Percentiles rank a stretch among this genome's conserved stretches.
Evolutionary conservation across 257 asterid genomes (phyloP).

Genomic region (Salvia rosmarinus): DNA sequence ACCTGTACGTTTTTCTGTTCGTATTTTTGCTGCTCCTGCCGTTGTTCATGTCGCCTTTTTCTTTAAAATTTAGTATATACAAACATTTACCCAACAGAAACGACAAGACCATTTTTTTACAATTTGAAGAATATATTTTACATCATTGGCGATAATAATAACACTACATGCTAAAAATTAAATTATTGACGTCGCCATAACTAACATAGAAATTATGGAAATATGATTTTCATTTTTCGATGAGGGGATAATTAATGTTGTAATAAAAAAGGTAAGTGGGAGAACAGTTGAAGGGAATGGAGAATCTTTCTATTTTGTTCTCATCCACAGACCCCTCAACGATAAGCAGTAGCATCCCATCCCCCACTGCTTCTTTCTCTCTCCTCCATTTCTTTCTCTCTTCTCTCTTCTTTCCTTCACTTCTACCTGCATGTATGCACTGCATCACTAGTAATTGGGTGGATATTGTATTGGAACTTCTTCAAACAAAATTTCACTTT

Average conservation of each 20-base stretch:
- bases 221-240: not conserved
- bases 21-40: not conserved
- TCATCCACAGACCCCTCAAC: slow-evolving; percentile 42
- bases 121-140: not conserved
- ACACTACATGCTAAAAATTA: not conserved
- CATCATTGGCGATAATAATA: not conserved
- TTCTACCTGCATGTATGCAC: slow-evolving; percentile 41
- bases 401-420: slow-evolving; percentile 40
- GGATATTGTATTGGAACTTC: not conserved
- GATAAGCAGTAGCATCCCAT: slow-evolving; percentile 53
- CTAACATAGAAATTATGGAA: not conserved
- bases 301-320: slow-evolving; percentile 12
- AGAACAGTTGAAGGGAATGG: not conserved
- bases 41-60: not conserved
- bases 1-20: not conserved
- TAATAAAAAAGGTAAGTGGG: not conserved
- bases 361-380: slow-evolving; percentile 33
- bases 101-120: not conserved
- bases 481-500: not conserved
- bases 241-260: not conserved
- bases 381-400: slow-evolving; percentile 40
- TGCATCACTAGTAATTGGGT: not conserved
- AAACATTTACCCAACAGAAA: too few relatives aligned
- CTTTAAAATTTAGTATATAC: too few relatives aligned
- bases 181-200: not conserved